Percentiles rank a stretch among this genome's conserved stretches.
These are phyloP conservation scores for Kwoniella sp. DNA, from an alignment of 768 basidiomycete genomes.

Conservation along the genomic window DNA sequence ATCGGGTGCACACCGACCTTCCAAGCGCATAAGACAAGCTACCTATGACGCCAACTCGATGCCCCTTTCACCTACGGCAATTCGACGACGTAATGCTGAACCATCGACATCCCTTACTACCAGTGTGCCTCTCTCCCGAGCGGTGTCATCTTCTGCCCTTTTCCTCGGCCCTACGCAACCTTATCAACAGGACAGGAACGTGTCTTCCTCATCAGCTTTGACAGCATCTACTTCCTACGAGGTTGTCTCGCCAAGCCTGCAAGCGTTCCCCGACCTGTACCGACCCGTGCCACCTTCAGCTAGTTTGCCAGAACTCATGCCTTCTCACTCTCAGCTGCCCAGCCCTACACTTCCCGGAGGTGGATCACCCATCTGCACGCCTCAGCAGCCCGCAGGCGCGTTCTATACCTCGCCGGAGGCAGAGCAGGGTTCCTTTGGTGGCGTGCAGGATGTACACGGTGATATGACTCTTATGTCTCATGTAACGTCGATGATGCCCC, in stretches of 20 bases:
- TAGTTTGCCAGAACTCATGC: constrained; percentile 25
- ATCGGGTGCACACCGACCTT: constrained; percentile 27
- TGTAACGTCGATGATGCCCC: constrained; percentile 22
- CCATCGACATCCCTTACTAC: constrained; percentile 20
- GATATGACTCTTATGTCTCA: constrained; percentile 26
- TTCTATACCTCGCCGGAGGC: constrained; percentile 34
- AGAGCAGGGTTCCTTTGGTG: constrained; percentile 25
- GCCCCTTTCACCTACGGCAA: constrained; percentile 26
- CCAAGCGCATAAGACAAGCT: constrained; percentile 33
- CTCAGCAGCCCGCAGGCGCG: constrained; percentile 23
- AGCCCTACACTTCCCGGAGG: constrained; percentile 26
- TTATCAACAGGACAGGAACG: constrained; percentile 25
- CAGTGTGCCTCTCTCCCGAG: constrained; percentile 22
- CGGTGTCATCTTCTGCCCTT: constrained; percentile 24
- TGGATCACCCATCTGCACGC: constrained; percentile 37
- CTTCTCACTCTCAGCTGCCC: constrained; percentile 25
- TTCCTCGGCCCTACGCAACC: constrained; percentile 13
- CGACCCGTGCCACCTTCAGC: constrained; percentile 16
- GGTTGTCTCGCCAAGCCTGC: constrained; percentile 17
- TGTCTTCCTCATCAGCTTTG: constrained; percentile 28
- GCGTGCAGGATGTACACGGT: constrained; percentile 14
- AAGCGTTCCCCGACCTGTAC: constrained; percentile 16
- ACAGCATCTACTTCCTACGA: constrained; percentile 25
- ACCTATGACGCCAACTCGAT: constrained; percentile 32
- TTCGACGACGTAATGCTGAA: constrained; percentile 11